Conservation (phyloP, 495 filamentous ascomycete species). For the Thermochaetoides thermophila region DNA sequence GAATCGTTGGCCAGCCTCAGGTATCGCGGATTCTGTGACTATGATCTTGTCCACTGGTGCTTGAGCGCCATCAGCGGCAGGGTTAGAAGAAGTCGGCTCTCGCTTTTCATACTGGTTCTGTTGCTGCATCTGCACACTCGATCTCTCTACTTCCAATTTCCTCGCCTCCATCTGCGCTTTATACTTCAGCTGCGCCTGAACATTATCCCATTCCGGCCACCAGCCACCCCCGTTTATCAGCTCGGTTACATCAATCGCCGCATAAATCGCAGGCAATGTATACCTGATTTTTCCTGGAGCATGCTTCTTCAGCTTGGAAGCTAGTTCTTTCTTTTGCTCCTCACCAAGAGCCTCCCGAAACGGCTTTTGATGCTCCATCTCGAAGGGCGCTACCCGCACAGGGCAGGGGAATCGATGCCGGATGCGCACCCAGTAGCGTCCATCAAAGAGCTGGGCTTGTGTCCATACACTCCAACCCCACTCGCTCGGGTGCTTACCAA, state of each 20-base stretch:
- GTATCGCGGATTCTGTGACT: too few relatives aligned
- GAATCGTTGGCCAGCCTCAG: too few relatives aligned
- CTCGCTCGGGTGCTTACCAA: not conserved
- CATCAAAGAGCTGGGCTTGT: conserved; percentile 65
- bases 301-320: conserved; percentile 20
- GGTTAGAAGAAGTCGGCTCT: too few relatives aligned
- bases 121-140: too few relatives aligned
- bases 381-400: conserved; percentile 37
- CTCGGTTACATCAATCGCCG: conserved; percentile 10
- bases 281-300: conserved; percentile 39
- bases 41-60: too few relatives aligned
- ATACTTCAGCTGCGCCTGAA: not conserved
- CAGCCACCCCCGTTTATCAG: conserved; percentile 7
- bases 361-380: conserved; percentile 29
- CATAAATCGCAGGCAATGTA: conserved; percentile 37
- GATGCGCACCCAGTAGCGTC: conserved; percentile 68
- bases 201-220: conserved; percentile 7
- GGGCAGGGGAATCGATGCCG: conserved; percentile 21
- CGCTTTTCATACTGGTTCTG: too few relatives aligned
- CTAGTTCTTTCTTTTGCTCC: conserved; percentile 14
- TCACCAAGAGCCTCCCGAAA: conserved; percentile 25
- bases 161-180: too few relatives aligned
- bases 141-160: too few relatives aligned
- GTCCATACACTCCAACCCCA: conserved; percentile 34
- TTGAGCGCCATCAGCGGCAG: not conserved